Evolutionary conservation across 352 stramenopile species (phyloP), one percentile per base, ranked within the genome.

Genomic region (Phytophthora fragariae): DNA sequence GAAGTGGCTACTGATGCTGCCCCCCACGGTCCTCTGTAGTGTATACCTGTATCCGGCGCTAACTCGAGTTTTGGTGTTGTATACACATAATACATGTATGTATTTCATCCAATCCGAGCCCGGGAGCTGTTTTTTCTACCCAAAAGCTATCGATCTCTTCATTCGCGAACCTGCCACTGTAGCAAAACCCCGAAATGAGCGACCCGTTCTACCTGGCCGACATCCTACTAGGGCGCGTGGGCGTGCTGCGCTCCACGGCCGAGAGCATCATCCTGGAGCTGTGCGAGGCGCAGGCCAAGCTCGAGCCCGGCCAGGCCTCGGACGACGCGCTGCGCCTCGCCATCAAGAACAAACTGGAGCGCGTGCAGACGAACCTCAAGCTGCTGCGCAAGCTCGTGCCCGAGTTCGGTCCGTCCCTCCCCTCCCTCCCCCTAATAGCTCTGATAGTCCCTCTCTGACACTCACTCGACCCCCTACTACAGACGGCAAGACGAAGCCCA

Each of bases 401-500:
- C 0, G 89, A 96, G 62, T 96, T 96, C 57, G 88, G 88, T 95
- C 44, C 56, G 47, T 63, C 37, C 37, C 11, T 12, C 24, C 37
- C 37, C 11, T 12, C 24, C 24, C 24, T 27, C 24, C 24, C 24
- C 24, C 24, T 27, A 17, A 44, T 44, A 44, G 37, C 24, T 27
- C 24, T 27, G 24, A 27, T 27, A 27, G 24, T 27, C 24, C 24
- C 24, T 27, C 24, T 27, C 24, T 27, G 2, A 27, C 24, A 27
- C 24, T 27, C 24, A 27, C 24, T 27, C 24, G 24, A 27, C 24
- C 24, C 24, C 24, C 24, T 27, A 27, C 24, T 49, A 19, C 57
- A 94, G 89, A 96, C 41, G 88, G 85, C 64, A 96, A 96, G 77
- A 96, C 89, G 2, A 96, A 96, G 58, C 86, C 88, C 39, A 95